A percentile compares a stretch with the other conserved stretches of the same genome.
Conservation (phyloP, 768 basidiomycete genomes). For the Antrodiella citrinella region DNA sequence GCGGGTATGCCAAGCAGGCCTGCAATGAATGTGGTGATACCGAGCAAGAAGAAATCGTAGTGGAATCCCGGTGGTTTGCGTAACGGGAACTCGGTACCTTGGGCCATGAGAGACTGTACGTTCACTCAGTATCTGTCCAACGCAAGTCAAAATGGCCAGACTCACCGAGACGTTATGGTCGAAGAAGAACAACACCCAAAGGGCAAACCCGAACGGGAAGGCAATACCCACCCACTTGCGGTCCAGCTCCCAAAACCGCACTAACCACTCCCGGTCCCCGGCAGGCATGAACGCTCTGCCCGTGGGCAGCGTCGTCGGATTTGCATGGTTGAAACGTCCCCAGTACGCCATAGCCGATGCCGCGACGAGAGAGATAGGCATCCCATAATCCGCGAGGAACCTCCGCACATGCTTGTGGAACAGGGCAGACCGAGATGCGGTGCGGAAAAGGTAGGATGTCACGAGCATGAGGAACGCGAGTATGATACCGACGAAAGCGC, state of each 20-base stretch:
- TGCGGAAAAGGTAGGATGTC: conserved; percentile 65
- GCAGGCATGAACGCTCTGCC: conserved; percentile 64
- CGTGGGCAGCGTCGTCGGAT: conserved; percentile 61
- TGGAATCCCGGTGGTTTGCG: conserved; percentile 87
- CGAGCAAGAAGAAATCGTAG: conserved; percentile 86
- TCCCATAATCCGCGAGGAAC: conserved; percentile 82
- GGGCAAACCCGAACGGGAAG: conserved; percentile 78
- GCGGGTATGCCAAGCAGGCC: conserved; percentile 83
- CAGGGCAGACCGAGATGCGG: conserved; percentile 50
- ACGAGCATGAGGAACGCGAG: conserved; percentile 74
- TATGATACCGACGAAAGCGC: conserved; percentile 57
- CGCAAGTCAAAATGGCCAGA: too few species aligned
- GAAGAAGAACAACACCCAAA: conserved; percentile 93
- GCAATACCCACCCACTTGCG: conserved; percentile 87
- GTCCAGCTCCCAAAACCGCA: conserved; percentile 82
- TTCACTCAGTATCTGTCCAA: too few species aligned
- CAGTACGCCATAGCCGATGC: conserved; percentile 77
- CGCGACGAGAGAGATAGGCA: conserved; percentile 80
- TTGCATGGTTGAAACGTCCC: conserved; percentile 61
- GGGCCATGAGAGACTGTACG: conserved; percentile 79
- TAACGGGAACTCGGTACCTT: conserved; percentile 81
- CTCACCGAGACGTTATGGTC: conserved; percentile 89
- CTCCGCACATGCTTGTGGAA: conserved; percentile 70
- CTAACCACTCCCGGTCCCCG: conserved; percentile 71
- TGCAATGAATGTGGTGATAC: conserved; percentile 82